Base-by-base conservation (phyloP, 768 basidiomycete genomes). In the Collybiopsis luxurians region DNA sequence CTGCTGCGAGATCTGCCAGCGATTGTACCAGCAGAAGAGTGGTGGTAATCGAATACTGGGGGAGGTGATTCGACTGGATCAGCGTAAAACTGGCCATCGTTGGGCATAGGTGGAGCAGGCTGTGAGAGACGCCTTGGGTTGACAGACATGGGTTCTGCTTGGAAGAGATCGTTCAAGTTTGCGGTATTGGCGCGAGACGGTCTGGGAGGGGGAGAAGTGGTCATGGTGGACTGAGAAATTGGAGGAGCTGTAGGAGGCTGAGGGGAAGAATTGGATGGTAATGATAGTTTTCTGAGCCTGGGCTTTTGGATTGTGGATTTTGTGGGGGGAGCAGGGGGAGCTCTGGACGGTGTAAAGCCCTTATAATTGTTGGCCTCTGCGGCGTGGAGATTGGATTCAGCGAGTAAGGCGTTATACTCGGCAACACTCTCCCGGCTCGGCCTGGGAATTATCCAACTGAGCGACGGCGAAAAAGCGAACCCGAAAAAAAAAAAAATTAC, bases 171-270 rank as follows among this genome's bases (percentile, higher is more conserved):
- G 71, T 80, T 85, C 48, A 93, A 78, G 54, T 79, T 92, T 31
- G 86, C 88, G 3, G 92, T 94, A 69, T 94, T 94, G 58, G 87
- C 88, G 56, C 92, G 82, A 45, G 90, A 91, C 0, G 92, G 92
- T 43, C 92, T 82, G 1, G 87, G 85, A 9, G 91, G 91, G 1
- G 90, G 84, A 0, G 83, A 72, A 2, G 79, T 66, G 46, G 73
- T 68, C 59, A 76, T 67, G 52, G 48, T 71, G 63, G 68, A 58
- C 6, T 34, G 66, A 65, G 57, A 63, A 48, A 64, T 62, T 67
- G 64, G 69, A 66, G 59, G 65, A 49, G 64, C 71, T 63, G 52
- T 69, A 67, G 62, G 64, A 67, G 63, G 63, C 52, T 48, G 59
- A 53, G 38, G 61, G 61, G 72, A 71, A 43, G 72, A 69, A 50